Conservation (phyloP, 2,329 filamentous ascomycete genomes). For the Hypoxylon sp. region DNA sequence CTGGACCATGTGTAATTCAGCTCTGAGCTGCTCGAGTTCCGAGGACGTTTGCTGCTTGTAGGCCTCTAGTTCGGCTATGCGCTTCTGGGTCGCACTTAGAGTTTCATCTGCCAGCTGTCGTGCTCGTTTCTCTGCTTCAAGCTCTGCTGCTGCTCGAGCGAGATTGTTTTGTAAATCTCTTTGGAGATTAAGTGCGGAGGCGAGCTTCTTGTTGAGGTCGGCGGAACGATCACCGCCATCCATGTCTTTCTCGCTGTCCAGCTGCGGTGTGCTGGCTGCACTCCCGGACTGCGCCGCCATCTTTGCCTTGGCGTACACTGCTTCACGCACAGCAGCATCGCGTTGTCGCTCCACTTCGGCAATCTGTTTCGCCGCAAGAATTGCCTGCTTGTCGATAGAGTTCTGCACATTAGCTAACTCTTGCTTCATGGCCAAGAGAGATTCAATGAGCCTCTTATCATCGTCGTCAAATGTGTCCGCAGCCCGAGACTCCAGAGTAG, state of each 20-base stretch:
- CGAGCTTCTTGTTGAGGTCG: slow-evolving; percentile 86
- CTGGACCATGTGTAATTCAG: slow-evolving; percentile 86
- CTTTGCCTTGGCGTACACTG: slow-evolving; percentile 94
- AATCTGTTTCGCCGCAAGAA: slow-evolving; percentile 87
- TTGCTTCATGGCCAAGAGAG: slow-evolving; percentile 89
- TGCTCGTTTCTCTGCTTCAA: slow-evolving; percentile 85
- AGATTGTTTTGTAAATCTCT: slow-evolving; percentile 84
- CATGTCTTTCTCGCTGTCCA: slow-evolving; percentile 72
- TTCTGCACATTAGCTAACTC: slow-evolving; percentile 92
- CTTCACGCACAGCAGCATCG: slow-evolving; percentile 94
- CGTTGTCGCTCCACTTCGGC: slow-evolving; percentile 95
- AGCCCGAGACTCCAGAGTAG: slow-evolving; percentile 81
- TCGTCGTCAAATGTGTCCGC: slow-evolving; percentile 90
- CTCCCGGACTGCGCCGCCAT: slow-evolving; percentile 83
- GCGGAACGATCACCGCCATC: slow-evolving; percentile 71
- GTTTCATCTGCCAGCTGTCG: slow-evolving; percentile 92
- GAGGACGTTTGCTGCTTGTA: slow-evolving; percentile 87
- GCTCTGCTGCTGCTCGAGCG: slow-evolving; percentile 76
- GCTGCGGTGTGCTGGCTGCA: slow-evolving; percentile 71
- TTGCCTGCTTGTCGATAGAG: slow-evolving; percentile 89
- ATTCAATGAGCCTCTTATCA: slow-evolving; percentile 92
- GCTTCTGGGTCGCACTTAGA: slow-evolving; percentile 83
- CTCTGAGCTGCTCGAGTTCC: slow-evolving; percentile 87
- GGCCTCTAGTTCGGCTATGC: slow-evolving; percentile 85
- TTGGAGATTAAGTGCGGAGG: slow-evolving; percentile 83